Percentiles rank a stretch among this genome's conserved stretches.
Evolutionary conservation across 345 rosid genomes (phyloP).

Genomic region (Syzygium oleosum): DNA sequence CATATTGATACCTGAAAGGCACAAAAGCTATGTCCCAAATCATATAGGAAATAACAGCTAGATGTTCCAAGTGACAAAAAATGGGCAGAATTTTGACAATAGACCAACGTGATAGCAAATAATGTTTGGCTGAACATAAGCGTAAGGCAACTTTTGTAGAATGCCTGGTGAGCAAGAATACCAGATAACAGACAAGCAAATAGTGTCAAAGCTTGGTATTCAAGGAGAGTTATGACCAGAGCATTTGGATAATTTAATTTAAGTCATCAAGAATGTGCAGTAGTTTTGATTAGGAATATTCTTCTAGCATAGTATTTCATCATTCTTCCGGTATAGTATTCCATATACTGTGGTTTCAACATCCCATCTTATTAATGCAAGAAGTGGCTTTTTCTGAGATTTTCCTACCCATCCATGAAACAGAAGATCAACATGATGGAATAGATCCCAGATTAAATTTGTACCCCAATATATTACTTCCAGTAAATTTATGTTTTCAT

Average conservation of each 20-base stretch:
- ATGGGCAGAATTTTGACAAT: background rate
- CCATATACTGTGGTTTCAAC: background rate
- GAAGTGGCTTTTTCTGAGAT: background rate
- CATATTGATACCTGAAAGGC: constrained; percentile 57
- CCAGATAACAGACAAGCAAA: background rate
- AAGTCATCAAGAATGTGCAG: background rate
- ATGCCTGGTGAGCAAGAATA: background rate
- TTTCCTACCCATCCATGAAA: background rate
- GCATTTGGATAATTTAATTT: background rate
- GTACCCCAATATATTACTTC: background rate
- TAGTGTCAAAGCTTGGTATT: background rate
- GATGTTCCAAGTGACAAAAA: background rate
- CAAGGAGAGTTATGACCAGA: background rate
- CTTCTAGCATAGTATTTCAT: background rate
- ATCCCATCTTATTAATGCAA: background rate
- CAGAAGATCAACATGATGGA: background rate
- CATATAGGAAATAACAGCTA: background rate
- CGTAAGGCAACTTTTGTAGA: background rate
- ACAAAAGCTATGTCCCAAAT: background rate
- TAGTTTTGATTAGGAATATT: background rate
- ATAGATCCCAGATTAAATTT: background rate
- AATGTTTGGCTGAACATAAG: background rate
- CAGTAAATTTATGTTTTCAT: background rate
- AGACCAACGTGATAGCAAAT: background rate
- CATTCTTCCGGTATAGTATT: background rate